A percentile compares a stretch with the other conserved stretches of the same genome.
phyloP scores from a whole-genome alignment of 1,139 yeast genomes.

The Chernovozyma sophiae-reginae region DNA sequence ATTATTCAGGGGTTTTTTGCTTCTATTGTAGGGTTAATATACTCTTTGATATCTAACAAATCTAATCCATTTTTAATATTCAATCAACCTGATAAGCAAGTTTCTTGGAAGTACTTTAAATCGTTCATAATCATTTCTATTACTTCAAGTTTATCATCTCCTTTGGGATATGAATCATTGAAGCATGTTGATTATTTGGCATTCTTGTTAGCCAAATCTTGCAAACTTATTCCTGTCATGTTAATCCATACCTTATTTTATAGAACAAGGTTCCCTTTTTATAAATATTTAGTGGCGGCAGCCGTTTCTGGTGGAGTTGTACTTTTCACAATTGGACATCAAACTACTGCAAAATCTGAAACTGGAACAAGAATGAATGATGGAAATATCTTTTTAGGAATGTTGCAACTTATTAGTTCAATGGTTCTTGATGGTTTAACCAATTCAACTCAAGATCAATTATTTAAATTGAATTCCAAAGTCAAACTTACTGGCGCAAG shows the following conservation, averaged over 20 bases:
- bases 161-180: constrained; percentile 71
- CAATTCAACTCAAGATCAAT: constrained; percentile 87
- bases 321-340: constrained; percentile 58
- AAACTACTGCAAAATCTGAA: constrained; percentile 13
- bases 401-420: constrained; percentile 54
- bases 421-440: constrained; percentile 86
- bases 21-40: constrained; percentile 58
- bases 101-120: constrained; percentile 21
- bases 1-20: constrained; percentile 73
- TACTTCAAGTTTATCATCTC: constrained; percentile 79
- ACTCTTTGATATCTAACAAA: constrained; percentile 38
- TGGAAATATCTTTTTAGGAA: constrained; percentile 50
- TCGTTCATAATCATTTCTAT: constrained; percentile 62
- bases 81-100: constrained; percentile 19
- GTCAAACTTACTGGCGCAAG: constrained; percentile 58
- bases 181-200: constrained; percentile 84
- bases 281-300: constrained; percentile 74
- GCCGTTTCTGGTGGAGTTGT: constrained; percentile 79
- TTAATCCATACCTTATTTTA: constrained; percentile 73
- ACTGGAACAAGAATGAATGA: constrained; percentile 28
- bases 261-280: constrained; percentile 64
- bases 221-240: constrained; percentile 92
- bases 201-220: constrained; percentile 82
- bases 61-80: constrained; percentile 28
- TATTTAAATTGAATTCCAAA: constrained; percentile 45